Percentiles rank a stretch among this genome's conserved stretches.
phyloP scores from a whole-genome alignment of 1,284 basidiomycete genomes.

The Pyrrhoderma lamaoense region DNA sequence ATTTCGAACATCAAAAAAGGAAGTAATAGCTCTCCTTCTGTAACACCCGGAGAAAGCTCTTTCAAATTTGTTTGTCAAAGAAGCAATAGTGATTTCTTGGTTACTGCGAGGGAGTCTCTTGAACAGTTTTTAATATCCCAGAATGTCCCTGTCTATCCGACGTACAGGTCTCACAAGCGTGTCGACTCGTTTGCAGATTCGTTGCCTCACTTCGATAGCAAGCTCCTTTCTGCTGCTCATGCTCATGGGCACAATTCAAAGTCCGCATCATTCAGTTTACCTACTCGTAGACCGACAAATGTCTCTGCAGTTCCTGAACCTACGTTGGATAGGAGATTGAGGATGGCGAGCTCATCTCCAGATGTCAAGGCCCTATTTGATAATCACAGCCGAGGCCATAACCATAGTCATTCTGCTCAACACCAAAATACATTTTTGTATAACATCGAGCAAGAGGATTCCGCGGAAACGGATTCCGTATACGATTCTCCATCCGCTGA shows the following conservation, averaged over 20 bases:
- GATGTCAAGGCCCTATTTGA: constrained; percentile 95
- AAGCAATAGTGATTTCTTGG: constrained; percentile 88
- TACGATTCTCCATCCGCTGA: constrained; percentile 29
- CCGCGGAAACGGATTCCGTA: constrained; percentile 29
- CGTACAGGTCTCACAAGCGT: constrained; percentile 67
- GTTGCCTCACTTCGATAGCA: constrained; percentile 95
- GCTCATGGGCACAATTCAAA: constrained; percentile 36
- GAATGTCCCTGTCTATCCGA: constrained; percentile 72
- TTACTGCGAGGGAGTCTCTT: constrained; percentile 84
- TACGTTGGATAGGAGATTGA: constrained; percentile 63
- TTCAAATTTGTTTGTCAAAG: constrained; percentile 96
- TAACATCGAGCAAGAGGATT: constrained; percentile 62
- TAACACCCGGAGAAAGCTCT: constrained; percentile 65
- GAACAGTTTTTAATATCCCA: constrained; percentile 87
- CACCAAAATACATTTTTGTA: constrained; percentile 58
- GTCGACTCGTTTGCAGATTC: constrained; percentile 92
- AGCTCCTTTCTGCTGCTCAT: constrained; percentile 76
- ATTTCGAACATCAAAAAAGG: constrained; percentile 63
- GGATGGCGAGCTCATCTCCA: constrained; percentile 82
- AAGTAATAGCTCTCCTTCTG: constrained; percentile 27
- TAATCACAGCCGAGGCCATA: constrained; percentile 31
- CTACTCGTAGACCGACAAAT: constrained; percentile 14
- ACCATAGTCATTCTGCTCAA: constrained; percentile 12
- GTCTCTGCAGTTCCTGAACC: constrained; percentile 12
- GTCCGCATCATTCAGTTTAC: constrained; percentile 17